A percentile compares a stretch with the other conserved stretches of the same genome.
Conservation (phyloP, 257 asterid genomes). For the Coffea eugenioides region DNA sequence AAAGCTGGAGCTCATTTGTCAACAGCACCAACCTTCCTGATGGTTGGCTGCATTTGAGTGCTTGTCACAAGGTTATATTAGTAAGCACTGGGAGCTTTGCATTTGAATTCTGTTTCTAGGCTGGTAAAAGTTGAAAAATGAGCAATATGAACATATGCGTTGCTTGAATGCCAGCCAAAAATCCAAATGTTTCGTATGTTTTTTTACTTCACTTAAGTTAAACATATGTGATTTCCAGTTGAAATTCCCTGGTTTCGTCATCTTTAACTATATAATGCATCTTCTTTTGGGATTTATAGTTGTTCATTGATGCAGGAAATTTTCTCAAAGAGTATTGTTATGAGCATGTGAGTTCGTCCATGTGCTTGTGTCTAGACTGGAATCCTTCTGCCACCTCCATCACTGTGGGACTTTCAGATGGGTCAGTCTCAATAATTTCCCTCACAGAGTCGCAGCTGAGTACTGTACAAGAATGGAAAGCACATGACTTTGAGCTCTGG, state of each 20-base stretch:
- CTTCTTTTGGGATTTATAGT: not conserved
- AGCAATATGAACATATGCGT: not conserved
- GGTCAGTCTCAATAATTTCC: slow-evolving; percentile 71
- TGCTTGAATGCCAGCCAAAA: not conserved
- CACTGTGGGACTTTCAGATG: slow-evolving; percentile 83
- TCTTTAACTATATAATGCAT: not conserved
- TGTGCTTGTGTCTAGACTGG: slow-evolving; percentile 96
- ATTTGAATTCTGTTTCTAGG: not conserved
- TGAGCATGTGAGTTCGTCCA: slow-evolving; percentile 66
- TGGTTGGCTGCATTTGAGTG: not conserved
- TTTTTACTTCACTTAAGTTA: not conserved
- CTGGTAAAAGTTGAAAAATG: not conserved
- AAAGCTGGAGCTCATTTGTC: not conserved
- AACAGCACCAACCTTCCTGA: not conserved
- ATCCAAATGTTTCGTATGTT: not conserved
- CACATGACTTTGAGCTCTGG: slow-evolving; percentile 90
- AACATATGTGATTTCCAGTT: not conserved
- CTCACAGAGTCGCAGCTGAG: slow-evolving; percentile 48
- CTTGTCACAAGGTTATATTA: not conserved
- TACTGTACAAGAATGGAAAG: slow-evolving; percentile 66
- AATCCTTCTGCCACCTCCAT: slow-evolving; percentile 61
- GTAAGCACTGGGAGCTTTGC: not conserved
- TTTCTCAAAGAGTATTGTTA: slow-evolving; percentile 45
- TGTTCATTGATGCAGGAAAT: slow-evolving; percentile 40
- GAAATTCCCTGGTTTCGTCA: not conserved